Evolutionary conservation across 202 grass and related monocot genomes (phyloP).

Genomic region (Eragrostis tef): DNA sequence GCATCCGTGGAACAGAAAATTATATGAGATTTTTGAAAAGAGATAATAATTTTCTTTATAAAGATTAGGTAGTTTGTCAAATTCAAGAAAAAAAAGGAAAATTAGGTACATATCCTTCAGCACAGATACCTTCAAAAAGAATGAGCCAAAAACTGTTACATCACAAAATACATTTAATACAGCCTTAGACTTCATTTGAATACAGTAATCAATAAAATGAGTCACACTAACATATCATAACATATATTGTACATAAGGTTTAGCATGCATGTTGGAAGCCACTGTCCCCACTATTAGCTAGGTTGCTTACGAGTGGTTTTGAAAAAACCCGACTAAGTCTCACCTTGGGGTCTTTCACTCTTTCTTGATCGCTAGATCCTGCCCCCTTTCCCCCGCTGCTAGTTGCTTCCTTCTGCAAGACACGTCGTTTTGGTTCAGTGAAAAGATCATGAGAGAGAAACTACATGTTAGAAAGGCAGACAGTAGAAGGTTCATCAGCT

Average conservation of each 20-base stretch:
- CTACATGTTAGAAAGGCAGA: not conserved
- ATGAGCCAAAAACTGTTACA: conserved; percentile 41
- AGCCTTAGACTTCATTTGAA: not conserved
- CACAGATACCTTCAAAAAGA: conserved; percentile 30
- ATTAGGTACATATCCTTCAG: conserved; percentile 28
- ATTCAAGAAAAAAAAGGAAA: conserved; percentile 39
- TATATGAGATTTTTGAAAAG: not conserved
- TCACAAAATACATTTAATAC: conserved; percentile 25
- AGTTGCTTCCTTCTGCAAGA: conserved; percentile 64
- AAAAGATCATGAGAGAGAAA: not conserved
- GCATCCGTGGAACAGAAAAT: conserved; percentile 7
- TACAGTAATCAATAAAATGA: not conserved
- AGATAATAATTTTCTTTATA: conserved; percentile 16
- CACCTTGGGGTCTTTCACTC: conserved; percentile 76
- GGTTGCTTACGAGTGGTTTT: not conserved
- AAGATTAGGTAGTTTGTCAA: conserved; percentile 43
- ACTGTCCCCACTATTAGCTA: conserved; percentile 20
- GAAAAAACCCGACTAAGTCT: not conserved
- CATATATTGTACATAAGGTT: conserved; percentile 11
- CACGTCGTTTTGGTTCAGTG: not conserved
- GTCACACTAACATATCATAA: conserved; percentile 28
- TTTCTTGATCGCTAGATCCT: conserved; percentile 63
- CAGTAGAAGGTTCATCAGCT: too few species aligned
- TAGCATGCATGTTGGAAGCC: conserved; percentile 15
- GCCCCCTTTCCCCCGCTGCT: conserved; percentile 59